A percentile compares a stretch with the other conserved stretches of the same genome.
phyloP scores from a whole-genome alignment of 2,329 filamentous ascomycete species.

The Diaporthe helianthi region DNA sequence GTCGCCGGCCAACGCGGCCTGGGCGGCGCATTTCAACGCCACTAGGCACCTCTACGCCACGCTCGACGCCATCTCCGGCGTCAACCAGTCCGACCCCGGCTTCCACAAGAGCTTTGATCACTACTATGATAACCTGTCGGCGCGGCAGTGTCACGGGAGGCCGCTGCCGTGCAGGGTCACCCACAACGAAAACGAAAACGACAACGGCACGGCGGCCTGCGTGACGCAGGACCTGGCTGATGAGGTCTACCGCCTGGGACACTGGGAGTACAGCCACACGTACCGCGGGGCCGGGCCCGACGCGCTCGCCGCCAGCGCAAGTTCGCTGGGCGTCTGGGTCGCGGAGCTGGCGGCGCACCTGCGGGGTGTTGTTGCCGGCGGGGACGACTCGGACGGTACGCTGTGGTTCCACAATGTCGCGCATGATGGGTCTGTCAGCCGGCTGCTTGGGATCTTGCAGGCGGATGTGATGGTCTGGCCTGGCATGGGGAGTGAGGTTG shows the following conservation, averaged over 20 bases:
- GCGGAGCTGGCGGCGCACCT: slow-evolving; percentile 75
- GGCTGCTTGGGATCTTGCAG: slow-evolving; percentile 74
- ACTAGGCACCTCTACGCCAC: slow-evolving; percentile 60
- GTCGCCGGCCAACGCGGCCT: slow-evolving; percentile 54
- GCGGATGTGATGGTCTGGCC: slow-evolving; percentile 82
- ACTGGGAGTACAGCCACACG: slow-evolving; percentile 82
- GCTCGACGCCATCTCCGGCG: slow-evolving; percentile 74
- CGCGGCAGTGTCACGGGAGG: slow-evolving; percentile 77
- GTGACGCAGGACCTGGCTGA: slow-evolving; percentile 69
- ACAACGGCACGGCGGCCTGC: slow-evolving; percentile 60
- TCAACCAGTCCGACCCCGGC: slow-evolving; percentile 59
- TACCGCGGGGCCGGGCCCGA: slow-evolving; percentile 69
- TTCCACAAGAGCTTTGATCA: slow-evolving; percentile 81
- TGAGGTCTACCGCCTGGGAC: slow-evolving; percentile 75
- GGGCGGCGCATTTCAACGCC: slow-evolving; percentile 69
- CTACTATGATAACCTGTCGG: slow-evolving; percentile 85
- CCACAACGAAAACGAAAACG: no score
- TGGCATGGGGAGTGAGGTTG: slow-evolving; percentile 80
- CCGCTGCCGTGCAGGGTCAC: slow-evolving; percentile 73
- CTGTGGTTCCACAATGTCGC: slow-evolving; percentile 79
- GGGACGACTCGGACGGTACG: slow-evolving; percentile 41
- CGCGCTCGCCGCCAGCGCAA: slow-evolving; percentile 67
- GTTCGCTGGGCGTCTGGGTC: slow-evolving; percentile 74
- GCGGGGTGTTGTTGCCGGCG: slow-evolving; percentile 55
- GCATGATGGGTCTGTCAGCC: slow-evolving; percentile 77